A percentile compares a stretch with the other conserved stretches of the same genome.
Evolutionary conservation across 2,329 filamentous ascomycete species (phyloP).

Genomic region (Aspergillus felis): DNA sequence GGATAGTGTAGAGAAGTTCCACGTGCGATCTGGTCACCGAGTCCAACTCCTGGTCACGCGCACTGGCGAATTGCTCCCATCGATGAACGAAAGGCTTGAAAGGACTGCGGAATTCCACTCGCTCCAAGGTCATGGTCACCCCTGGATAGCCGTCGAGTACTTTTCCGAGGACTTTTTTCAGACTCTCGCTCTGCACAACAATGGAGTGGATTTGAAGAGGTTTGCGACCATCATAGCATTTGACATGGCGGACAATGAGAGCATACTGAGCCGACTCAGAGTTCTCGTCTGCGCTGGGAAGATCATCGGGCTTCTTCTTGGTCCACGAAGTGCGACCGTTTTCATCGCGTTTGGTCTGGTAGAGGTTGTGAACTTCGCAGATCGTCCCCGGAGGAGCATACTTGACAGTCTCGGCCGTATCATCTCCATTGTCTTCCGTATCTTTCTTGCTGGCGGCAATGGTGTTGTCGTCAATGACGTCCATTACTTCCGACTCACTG

Average conservation of each 20-base stretch:
- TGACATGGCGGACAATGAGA: constrained; percentile 56
- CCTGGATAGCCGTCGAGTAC: constrained; percentile 59
- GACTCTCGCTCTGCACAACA: constrained; percentile 58
- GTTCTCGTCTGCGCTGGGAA: constrained; percentile 57
- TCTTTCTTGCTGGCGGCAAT: not conserved
- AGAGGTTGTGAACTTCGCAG: constrained; percentile 46
- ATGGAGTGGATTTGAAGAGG: constrained; percentile 60
- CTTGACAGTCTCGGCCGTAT: not conserved
- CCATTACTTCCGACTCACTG: not conserved
- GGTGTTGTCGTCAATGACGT: not conserved
- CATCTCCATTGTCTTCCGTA: not conserved
- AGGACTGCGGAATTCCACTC: constrained; percentile 57
- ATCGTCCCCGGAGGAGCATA: constrained; percentile 26
- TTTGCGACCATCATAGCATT: constrained; percentile 56
- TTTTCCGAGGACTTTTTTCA: constrained; percentile 55
- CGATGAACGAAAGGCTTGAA: constrained; percentile 65
- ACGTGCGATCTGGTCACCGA: constrained; percentile 46
- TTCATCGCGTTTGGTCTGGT: constrained; percentile 49
- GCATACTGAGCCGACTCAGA: constrained; percentile 60
- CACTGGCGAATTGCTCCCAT: constrained; percentile 50
- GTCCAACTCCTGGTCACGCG: constrained; percentile 43
- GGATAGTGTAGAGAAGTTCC: constrained; percentile 44
- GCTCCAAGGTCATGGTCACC: constrained; percentile 56
- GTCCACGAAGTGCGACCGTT: constrained; percentile 54
- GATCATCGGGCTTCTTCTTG: constrained; percentile 52